Base-by-base conservation (phyloP, 2,329 filamentous ascomycete species). In the Metarhizium rileyi region DNA sequence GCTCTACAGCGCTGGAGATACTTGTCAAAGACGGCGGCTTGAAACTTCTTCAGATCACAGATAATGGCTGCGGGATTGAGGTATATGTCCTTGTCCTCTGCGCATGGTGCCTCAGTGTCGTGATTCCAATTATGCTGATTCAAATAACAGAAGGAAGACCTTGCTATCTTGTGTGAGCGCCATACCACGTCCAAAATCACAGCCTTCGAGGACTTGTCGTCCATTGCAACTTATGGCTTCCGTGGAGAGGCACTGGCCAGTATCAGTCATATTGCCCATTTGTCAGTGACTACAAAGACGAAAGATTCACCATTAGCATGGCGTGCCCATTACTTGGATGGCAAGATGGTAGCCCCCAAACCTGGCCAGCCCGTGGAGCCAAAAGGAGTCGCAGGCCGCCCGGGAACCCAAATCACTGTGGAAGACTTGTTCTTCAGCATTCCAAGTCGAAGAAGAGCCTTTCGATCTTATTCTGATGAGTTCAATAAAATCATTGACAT, bases 401-500 rank as follows among this genome's bases (percentile, higher is more conserved):
- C 81, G 54, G 93, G 93, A 7, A 98, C 93, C 2, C 90, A 96
- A 61, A 95, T 98, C 60, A 90, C 88, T 0, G 90, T 98, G 16
- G 91, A 98, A 62, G 93, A 98, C 64, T 71, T 98, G 10, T 98
- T 98, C 66, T 98, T 95, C 74, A 98, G 96, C 60, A 81, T 97
- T 1, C 90, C 90, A 0, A 95, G 86, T 8, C 81, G 93, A 23
- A 82, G 90, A 33, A 81, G 83, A 56, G 93, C 94, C 10, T 98
- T 98, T 61, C 82, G 93, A 38, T 97, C 91, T 14, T 72, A 87
- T 18, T 87, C 90, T 35, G 93, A 98, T 62, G 94, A 98, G 64
- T 97, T 94, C 71, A 90, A 94, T 61, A 98, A 97, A 70, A 96
- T 98, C 50, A 83, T 97, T 25, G 93, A 98, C 63, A 82, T 96